Percentiles rank a stretch among this genome's conserved stretches.
Conservation (phyloP, 176 grass and related monocot genomes). For the Oryza australiensis region DNA sequence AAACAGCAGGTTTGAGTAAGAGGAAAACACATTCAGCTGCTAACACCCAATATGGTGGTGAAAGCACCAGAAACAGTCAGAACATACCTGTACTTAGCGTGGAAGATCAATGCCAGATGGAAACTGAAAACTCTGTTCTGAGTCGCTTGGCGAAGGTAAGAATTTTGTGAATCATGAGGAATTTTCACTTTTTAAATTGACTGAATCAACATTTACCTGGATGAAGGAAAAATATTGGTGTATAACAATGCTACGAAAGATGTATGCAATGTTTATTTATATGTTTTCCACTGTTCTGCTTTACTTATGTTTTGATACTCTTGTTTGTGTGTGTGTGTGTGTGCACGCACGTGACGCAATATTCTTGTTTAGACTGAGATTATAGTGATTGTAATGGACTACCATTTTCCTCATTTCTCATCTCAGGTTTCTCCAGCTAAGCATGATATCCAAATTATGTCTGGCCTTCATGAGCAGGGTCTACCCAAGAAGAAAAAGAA, state of each 20-base stretch:
- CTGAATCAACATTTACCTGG: background rate
- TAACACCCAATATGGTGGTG: background rate
- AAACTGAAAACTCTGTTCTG: constrained; percentile 13
- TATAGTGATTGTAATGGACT: constrained; percentile 23
- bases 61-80: background rate
- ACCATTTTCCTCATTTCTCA: constrained; percentile 22
- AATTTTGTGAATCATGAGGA: background rate
- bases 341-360: background rate
- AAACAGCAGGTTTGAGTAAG: constrained; percentile 21
- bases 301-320: constrained; percentile 6
- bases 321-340: too few species aligned
- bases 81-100: constrained; percentile 13
- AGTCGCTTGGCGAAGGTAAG: constrained; percentile 30
- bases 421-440: constrained; percentile 48
- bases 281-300: background rate
- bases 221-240: background rate
- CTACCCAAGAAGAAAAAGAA: constrained; percentile 42
- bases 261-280: background rate
- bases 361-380: background rate
- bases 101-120: constrained; percentile 30
- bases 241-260: constrained; percentile 5
- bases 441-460: constrained; percentile 24
- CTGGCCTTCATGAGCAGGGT: constrained; percentile 22
- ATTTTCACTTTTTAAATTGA: constrained; percentile 12
- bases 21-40: constrained; percentile 11